phyloP scores from a whole-genome alignment of 371 early-diverging fungal genomes.

The Syncephalastrum monosporum region DNA sequence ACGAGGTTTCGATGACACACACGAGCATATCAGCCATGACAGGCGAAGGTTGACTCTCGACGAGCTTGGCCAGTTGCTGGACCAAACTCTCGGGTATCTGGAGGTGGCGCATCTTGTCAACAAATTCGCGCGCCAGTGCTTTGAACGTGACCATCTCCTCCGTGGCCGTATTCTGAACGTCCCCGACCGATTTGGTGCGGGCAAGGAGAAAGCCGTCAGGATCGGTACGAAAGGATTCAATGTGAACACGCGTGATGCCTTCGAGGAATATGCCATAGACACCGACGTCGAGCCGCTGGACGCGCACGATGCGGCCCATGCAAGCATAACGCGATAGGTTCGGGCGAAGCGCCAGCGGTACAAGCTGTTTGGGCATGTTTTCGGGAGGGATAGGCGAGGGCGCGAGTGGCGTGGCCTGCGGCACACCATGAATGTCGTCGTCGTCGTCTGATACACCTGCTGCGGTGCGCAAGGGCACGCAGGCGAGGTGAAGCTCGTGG shows the following conservation, averaged over 20 bases:
- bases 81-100: slow-evolving; percentile 66
- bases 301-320: slow-evolving; percentile 38
- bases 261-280: slow-evolving; percentile 41
- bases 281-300: slow-evolving; percentile 39
- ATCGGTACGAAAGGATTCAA: slow-evolving; percentile 15
- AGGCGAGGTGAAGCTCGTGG: slow-evolving; percentile 25
- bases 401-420: no score
- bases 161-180: slow-evolving; percentile 28
- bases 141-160: slow-evolving; percentile 58
- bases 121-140: slow-evolving; percentile 59
- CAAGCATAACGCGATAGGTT: slow-evolving; percentile 27
- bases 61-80: slow-evolving; percentile 63
- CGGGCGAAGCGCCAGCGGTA: neutral
- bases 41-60: slow-evolving; percentile 62
- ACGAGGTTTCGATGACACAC: slow-evolving; percentile 68
- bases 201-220: slow-evolving; percentile 29
- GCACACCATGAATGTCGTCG: slow-evolving; percentile 1
- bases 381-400: neutral
- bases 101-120: slow-evolving; percentile 63
- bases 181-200: slow-evolving; percentile 15
- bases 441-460: neutral
- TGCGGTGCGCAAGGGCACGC: slow-evolving; percentile 29
- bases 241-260: slow-evolving; percentile 36
- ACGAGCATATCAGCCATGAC: slow-evolving; percentile 73
- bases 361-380: neutral